Evolutionary conservation across 2,329 filamentous ascomycete species (phyloP).

Genomic region (Epichloe bromicola): DNA sequence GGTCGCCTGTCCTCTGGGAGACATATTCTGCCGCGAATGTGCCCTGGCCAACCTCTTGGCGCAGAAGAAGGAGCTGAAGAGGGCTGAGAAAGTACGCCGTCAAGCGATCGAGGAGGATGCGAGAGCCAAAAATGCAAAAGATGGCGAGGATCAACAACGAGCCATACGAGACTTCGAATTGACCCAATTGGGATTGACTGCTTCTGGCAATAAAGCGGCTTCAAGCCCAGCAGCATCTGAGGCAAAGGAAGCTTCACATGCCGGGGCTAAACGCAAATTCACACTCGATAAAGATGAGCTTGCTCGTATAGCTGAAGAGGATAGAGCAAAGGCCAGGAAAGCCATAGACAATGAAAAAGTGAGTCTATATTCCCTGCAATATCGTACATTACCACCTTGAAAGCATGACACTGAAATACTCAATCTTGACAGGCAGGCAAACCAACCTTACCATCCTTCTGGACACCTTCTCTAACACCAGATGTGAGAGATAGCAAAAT

Average conservation of each 20-base stretch:
- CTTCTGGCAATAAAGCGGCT: slow-evolving; percentile 27
- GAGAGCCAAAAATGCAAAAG: slow-evolving; percentile 45
- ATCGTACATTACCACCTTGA: background rate
- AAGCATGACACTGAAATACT: slow-evolving; percentile 5
- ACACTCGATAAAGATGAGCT: slow-evolving; percentile 62
- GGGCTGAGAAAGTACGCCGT: slow-evolving; percentile 55
- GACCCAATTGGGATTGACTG: slow-evolving; percentile 57
- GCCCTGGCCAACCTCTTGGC: slow-evolving; percentile 81
- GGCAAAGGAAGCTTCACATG: slow-evolving; percentile 3
- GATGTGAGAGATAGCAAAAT: slow-evolving; percentile 31
- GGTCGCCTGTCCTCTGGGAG: slow-evolving; percentile 70
- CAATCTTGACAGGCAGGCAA: slow-evolving; percentile 46
- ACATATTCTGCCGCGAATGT: slow-evolving; percentile 93
- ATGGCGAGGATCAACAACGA: slow-evolving; percentile 56
- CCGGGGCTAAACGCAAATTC: slow-evolving; percentile 57
- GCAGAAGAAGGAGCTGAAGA: slow-evolving; percentile 83
- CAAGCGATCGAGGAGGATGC: slow-evolving; percentile 47
- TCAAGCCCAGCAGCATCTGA: background rate
- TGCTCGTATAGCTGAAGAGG: slow-evolving; percentile 52
- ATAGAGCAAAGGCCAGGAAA: slow-evolving; percentile 55
- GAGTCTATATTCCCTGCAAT: background rate
- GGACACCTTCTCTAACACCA: slow-evolving; percentile 78
- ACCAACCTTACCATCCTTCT: slow-evolving; percentile 71
- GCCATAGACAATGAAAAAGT: slow-evolving; percentile 64
- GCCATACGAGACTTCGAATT: slow-evolving; percentile 75